Base-by-base conservation (phyloP, 805 yeast genomes). In the Starmerella bacillaris region DNA sequence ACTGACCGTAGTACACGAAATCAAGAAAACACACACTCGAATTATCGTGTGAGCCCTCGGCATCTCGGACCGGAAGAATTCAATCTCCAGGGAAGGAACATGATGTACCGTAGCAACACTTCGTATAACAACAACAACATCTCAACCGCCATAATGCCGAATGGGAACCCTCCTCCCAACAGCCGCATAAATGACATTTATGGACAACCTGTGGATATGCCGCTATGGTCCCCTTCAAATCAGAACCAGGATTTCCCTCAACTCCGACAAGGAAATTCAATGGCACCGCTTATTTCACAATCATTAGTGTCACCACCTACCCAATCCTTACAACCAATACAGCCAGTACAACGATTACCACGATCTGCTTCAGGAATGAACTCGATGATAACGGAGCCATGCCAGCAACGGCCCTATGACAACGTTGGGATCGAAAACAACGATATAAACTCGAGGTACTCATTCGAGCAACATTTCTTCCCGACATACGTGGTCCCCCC, bases 161-260 rank as follows among this genome's bases (percentile, higher is more conserved):
- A n/a, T n/a, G n/a, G n/a, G n/a, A n/a, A n/a, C n/a, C n/a, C n/a
- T n/a, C n/a, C n/a, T n/a, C n/a, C n/a, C n/a, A n/a, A n/a, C n/a
- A n/a, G n/a, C n/a, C n/a, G n/a, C n/a, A n/a, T n/a, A n/a, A n/a
- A n/a, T n/a, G n/a, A n/a, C n/a, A n/a, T n/a, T n/a, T n/a, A n/a
- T n/a, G n/a, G n/a, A n/a, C n/a, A n/a, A n/a, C n/a, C n/a, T n/a
- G n/a, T n/a, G n/a, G n/a, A n/a, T n/a, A n/a, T n/a, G n/a, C n/a
- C n/a, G 29, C 18, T 26, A 6, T 26, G 29, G 29, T 26, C 29
- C 6, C 29, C 29, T 7, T 26, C 29, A 11, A 26, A 26, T 12
- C 29, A 15, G 14, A 26, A 26, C 14, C 29, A 26, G 12, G 29
- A 26, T 8, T 26, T 26, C 14, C 29, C 29, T 26, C 29, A 26